phyloP scores from a whole-genome alignment of 306 rosid genomes.

The Crataegus laevigata region DNA sequence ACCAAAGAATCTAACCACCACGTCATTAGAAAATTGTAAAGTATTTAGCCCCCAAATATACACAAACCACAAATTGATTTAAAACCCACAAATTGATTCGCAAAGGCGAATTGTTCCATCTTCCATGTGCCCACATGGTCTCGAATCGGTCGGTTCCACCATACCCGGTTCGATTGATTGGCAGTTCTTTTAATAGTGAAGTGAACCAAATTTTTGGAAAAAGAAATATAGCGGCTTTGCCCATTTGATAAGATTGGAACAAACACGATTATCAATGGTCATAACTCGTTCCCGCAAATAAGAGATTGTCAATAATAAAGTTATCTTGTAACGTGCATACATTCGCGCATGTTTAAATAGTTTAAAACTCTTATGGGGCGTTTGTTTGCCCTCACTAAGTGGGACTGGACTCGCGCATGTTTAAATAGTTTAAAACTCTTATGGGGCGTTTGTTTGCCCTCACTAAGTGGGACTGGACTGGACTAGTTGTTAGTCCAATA shows the following conservation, averaged over 20 bases:
- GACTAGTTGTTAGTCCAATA: too few species aligned
- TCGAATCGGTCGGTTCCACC: slow-evolving; percentile 49
- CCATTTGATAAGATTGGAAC: not conserved
- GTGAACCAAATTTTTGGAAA: not conserved
- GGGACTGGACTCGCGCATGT: too few species aligned
- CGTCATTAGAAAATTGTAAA: not conserved
- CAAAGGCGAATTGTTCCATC: slow-evolving; percentile 45
- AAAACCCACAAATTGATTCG: slow-evolving; percentile 1
- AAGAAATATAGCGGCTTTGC: not conserved
- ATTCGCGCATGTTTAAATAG: fast-evolving
- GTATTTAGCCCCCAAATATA: not conserved
- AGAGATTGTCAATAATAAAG: fast-evolving
- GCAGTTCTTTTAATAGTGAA: slow-evolving; percentile 2
- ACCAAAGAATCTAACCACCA: not conserved
- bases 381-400: too few species aligned
- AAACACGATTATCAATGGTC: too few species aligned
- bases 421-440: too few species aligned
- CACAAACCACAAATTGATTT: not conserved
- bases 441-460: too few species aligned
- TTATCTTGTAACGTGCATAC: fast-evolving
- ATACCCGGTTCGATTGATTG: slow-evolving; percentile 37
- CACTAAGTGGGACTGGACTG: too few species aligned
- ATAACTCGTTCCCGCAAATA: too few species aligned
- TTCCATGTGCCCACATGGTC: slow-evolving; percentile 83
- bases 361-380: too few species aligned